Evolutionary conservation across 2,329 filamentous ascomycete genomes (phyloP), one percentile per base, ranked within the genome.

Genomic region (Colletotrichum magnum): DNA sequence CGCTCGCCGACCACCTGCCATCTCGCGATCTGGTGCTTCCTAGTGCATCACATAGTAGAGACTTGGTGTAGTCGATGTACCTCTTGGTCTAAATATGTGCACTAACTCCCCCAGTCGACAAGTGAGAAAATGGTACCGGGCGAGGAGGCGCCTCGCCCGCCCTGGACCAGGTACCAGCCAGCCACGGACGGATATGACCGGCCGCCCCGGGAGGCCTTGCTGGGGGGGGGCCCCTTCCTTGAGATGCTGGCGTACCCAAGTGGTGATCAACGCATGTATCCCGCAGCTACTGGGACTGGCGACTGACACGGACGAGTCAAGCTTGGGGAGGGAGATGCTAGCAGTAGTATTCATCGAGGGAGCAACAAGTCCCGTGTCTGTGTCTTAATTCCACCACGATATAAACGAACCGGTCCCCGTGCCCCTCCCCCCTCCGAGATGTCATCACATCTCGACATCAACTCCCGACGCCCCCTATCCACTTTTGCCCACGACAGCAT

Each of bases 381-480:
- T 36, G 13, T 18, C 50, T 43, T 16, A 12, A 4, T n/a, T 10
- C 26, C 32, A 15, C 26, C 48, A 69, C 51, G 62, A 66, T 69
- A 69, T 69, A 69, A 69, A 66, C 66, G 59, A 60, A 56, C 50
- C 32, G 18, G 41, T 7, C 41, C 24, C 66, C 61, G 36, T 41
- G 65, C 7, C 16, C 50, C 13, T 18, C 18, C 18, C 18, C 28
- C 47, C 47, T 43, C 16, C 13, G 41, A 43, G 41, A n/a, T 15
- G 41, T 43, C 39, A 36, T 61, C 48, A 43, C 39, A 39, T 50
- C 28, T 39, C 32, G 54, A 65, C 65, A 50, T 39, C 61, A 69
- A 58, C 65, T 54, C 41, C 18, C 18, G 18, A 18, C 18, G 18
- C 18, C 18, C 41, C 54, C 16, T 56, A 53, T 47, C 65, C 60